phyloP scores from a whole-genome alignment of 345 rosid species.

The Corchorus capsularis region DNA sequence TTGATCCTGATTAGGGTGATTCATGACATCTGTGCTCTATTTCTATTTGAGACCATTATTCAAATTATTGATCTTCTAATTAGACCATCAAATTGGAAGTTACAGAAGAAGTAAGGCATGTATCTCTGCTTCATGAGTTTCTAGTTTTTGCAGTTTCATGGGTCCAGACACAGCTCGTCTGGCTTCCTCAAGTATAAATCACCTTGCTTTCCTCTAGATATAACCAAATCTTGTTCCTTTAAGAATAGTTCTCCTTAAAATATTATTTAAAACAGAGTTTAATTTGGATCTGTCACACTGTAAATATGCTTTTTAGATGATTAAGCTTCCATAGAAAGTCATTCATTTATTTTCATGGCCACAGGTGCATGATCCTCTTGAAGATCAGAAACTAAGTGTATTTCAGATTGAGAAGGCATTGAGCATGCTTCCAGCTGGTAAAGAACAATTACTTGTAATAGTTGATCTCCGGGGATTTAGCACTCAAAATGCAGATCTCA shows the following conservation, averaged over 20 bases:
- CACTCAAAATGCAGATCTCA: conserved; percentile 68
- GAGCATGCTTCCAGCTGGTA: conserved; percentile 66
- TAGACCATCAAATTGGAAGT: not conserved
- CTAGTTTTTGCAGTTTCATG: not conserved
- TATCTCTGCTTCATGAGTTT: not conserved
- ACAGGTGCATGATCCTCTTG: conserved; percentile 69
- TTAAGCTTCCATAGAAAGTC: conserved; percentile 7
- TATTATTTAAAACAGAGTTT: not conserved
- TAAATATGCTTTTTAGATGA: conserved; percentile 7
- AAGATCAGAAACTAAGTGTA: conserved; percentile 77
- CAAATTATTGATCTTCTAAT: not conserved
- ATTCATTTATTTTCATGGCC: conserved; percentile 15
- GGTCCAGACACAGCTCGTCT: not conserved
- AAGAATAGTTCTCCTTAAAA: not conserved
- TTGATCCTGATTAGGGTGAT: not conserved
- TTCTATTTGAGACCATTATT: conserved; percentile 1
- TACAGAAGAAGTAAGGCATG: not conserved
- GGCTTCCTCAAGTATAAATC: not conserved
- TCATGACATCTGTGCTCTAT: not conserved
- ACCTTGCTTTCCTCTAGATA: not conserved
- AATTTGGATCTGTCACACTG: not conserved
- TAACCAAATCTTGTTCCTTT: not conserved
- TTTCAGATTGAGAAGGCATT: conserved; percentile 79
- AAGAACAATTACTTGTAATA: conserved; percentile 73
- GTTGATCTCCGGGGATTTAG: conserved; percentile 80